phyloP scores from a whole-genome alignment of 805 yeast genomes.

The Cephaloascus albidus region DNA sequence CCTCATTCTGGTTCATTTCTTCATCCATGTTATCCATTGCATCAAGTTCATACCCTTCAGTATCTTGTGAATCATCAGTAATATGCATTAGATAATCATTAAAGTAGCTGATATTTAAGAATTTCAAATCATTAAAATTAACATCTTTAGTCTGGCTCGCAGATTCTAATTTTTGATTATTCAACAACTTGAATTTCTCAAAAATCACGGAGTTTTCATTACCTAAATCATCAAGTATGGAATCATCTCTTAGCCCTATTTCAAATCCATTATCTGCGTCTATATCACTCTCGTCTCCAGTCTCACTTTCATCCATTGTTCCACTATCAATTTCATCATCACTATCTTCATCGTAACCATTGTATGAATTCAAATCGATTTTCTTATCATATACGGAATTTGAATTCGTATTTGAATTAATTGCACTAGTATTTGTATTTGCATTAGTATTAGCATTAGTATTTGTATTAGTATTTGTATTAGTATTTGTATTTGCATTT shows the following conservation, averaged over 20 bases:
- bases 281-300: slow-evolving; percentile 3
- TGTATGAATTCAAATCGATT: slow-evolving; percentile 1
- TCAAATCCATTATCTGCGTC: slow-evolving; percentile 2
- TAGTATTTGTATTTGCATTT: neutral
- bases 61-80: neutral
- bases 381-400: neutral
- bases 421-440: slow-evolving; percentile 9
- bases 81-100: neutral
- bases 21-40: neutral
- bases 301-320: slow-evolving; percentile 3
- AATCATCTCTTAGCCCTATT: neutral
- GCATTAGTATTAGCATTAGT: neutral
- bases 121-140: neutral
- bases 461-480: neutral
- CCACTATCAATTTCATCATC: slow-evolving; percentile 11
- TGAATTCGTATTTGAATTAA: slow-evolving; percentile 8
- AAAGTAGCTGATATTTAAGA: neutral
- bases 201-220: neutral
- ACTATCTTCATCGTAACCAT: slow-evolving; percentile 12
- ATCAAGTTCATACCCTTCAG: too few relatives aligned
- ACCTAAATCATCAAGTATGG: neutral
- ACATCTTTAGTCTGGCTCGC: neutral
- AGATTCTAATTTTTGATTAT: neutral
- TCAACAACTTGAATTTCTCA: neutral
- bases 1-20: neutral